Conservation (phyloP, 2,329 filamentous ascomycete genomes). For the Colletotrichum sp. region DNA sequence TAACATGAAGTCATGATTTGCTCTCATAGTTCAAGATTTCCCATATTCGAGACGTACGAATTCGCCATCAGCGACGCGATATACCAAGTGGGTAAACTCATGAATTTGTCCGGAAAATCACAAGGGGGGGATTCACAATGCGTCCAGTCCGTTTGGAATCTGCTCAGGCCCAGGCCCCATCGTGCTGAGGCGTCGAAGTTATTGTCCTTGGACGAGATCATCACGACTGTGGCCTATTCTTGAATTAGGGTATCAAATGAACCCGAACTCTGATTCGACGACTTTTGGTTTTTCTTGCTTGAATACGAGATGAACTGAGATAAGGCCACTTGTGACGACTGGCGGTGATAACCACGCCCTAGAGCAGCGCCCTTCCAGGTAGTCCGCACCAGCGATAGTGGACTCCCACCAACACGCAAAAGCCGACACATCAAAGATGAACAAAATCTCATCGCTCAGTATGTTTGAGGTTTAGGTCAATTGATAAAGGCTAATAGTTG, state of each 20-base stretch:
- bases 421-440: accelerated
- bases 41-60: too few relatives aligned
- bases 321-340: not conserved
- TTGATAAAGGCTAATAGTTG: accelerated
- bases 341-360: not conserved
- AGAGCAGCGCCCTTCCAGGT: not conserved
- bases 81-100: not conserved
- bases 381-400: not conserved
- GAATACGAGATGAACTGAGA: not conserved
- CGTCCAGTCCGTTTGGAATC: too few relatives aligned
- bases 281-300: not conserved
- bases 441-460: accelerated
- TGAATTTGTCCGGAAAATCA: not conserved
- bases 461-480: accelerated
- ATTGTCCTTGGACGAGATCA: not conserved
- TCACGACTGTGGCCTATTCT: accelerated
- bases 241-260: not conserved
- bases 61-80: too few relatives aligned
- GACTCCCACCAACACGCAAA: accelerated
- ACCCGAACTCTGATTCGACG: accelerated
- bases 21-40: too few relatives aligned
- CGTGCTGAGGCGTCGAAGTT: not conserved
- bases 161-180: too few relatives aligned
- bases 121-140: not conserved
- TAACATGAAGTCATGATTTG: too few relatives aligned